These are phyloP conservation scores for Dendrobium huoshanense DNA, from an alignment of 106 monocot species.

Conservation along the genomic window DNA sequence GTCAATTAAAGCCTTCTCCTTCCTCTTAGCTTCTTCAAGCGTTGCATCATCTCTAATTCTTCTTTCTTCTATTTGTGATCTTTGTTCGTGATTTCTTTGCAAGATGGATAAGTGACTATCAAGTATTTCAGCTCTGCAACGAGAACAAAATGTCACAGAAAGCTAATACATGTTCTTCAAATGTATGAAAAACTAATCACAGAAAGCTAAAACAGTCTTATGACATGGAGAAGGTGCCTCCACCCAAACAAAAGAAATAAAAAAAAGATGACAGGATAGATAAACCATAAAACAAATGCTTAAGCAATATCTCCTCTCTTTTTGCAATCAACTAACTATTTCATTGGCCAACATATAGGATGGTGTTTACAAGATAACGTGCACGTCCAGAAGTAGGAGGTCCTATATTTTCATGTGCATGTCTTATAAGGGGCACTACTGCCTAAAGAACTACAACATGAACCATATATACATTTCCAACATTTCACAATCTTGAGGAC, in stretches of 20 bases:
- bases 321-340: neutral
- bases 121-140: slow-evolving; percentile 61
- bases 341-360: neutral
- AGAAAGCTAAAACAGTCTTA: neutral
- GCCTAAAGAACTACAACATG: neutral
- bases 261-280: neutral
- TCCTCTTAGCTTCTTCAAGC: slow-evolving; percentile 72
- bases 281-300: neutral
- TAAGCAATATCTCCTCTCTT: no score
- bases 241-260: neutral
- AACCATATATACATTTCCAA: neutral
- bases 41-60: slow-evolving; percentile 87
- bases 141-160: slow-evolving; percentile 2
- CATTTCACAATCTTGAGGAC: neutral
- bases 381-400: neutral
- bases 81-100: slow-evolving; percentile 84
- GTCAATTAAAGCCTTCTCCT: slow-evolving; percentile 59
- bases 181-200: neutral
- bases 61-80: slow-evolving; percentile 75
- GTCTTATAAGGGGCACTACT: neutral
- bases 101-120: slow-evolving; percentile 69
- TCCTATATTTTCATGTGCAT: no score
- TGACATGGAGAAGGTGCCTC: neutral
- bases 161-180: slow-evolving; percentile 1
- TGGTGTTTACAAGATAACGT: neutral